phyloP scores from a whole-genome alignment of 495 filamentous ascomycete species.

The Podospora didyma region DNA sequence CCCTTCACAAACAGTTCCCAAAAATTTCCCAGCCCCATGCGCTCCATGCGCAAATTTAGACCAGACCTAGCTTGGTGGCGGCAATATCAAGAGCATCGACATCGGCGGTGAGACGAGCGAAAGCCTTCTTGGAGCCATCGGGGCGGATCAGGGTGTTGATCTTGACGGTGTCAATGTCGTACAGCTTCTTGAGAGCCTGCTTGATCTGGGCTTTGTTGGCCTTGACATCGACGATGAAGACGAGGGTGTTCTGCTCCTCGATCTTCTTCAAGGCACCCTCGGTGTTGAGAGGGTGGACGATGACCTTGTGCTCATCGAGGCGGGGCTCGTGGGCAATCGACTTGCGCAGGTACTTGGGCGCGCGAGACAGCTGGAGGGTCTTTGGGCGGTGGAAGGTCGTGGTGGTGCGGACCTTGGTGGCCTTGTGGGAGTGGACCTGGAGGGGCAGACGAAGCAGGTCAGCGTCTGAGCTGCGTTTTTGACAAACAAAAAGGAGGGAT shows the following conservation, averaged over 20 bases:
- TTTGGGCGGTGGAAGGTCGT: conserved; percentile 98
- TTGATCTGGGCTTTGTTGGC: conserved; percentile 99
- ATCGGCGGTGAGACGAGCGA: conserved; percentile 87
- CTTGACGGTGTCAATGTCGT: conserved; percentile 96
- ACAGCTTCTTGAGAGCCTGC: conserved; percentile 96
- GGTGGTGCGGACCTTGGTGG: conserved; percentile 83
- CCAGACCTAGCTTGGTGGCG: conserved; percentile 96
- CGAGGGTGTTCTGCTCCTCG: conserved; percentile 99
- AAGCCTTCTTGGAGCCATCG: conserved; percentile 98
- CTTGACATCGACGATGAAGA: conserved; percentile 98
- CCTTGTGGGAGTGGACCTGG: conserved; percentile 74
- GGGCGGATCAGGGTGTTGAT: conserved; percentile 98
- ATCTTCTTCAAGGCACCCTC: conserved; percentile 99
- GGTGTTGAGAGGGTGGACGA: conserved; percentile 84
- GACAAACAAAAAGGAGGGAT: background rate
- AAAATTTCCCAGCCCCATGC: conserved; percentile 12
- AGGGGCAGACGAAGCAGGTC: conserved; percentile 12
- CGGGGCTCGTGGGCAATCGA: conserved; percentile 83
- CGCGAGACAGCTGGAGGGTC: conserved; percentile 84
- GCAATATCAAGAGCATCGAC: conserved; percentile 99
- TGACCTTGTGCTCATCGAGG: conserved; percentile 89
- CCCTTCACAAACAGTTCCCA: conserved; percentile 21
- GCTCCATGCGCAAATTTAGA: conserved; percentile 53
- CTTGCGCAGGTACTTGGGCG: conserved; percentile 96
- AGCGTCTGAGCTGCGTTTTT: background rate